phyloP scores from a whole-genome alignment of 768 basidiomycete genomes.

The Lactarius deliciosus region DNA sequence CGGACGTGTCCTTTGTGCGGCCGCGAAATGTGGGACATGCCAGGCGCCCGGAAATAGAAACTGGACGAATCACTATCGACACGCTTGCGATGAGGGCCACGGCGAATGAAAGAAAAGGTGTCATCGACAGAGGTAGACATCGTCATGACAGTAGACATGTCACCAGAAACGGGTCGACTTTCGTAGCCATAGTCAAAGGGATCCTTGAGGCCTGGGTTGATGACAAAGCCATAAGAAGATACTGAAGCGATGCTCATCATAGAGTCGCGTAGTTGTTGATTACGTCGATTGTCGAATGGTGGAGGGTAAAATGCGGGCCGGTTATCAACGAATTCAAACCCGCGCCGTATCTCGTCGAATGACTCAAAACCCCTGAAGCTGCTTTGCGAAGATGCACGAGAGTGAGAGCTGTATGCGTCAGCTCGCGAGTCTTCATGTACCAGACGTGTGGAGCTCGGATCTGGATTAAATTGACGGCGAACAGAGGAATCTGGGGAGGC shows the following conservation, averaged over 20 bases:
- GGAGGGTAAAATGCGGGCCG: conserved; percentile 65
- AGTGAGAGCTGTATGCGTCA: conserved; percentile 33
- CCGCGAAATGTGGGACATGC: conserved; percentile 31
- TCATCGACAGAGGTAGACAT: conserved; percentile 53
- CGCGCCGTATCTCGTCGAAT: conserved; percentile 75
- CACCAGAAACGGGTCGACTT: conserved; percentile 58
- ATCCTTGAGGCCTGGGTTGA: conserved; percentile 60
- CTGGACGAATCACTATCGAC: conserved; percentile 77
- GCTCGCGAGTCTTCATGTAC: conserved; percentile 33
- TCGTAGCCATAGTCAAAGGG: conserved; percentile 69
- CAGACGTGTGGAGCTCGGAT: conserved; percentile 42
- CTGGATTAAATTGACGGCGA: conserved; percentile 44
- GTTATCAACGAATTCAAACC: conserved; percentile 67
- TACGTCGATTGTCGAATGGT: conserved; percentile 38
- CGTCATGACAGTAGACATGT: conserved; percentile 55
- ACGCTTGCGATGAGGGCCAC: conserved; percentile 45
- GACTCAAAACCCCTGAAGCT: conserved; percentile 75
- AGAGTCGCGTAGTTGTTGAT: conserved; percentile 55
- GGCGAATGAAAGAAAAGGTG: conserved; percentile 63
- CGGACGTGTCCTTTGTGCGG: conserved; percentile 52
- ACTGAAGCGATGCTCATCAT: conserved; percentile 74
- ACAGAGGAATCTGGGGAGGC: conserved; percentile 39
- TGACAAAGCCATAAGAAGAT: conserved; percentile 71
- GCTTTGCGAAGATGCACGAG: conserved; percentile 46
- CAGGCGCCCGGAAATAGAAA: conserved; percentile 64